Conservation (phyloP, 352 stramenopile genomes). For the Blastocystis sp. region DNA sequence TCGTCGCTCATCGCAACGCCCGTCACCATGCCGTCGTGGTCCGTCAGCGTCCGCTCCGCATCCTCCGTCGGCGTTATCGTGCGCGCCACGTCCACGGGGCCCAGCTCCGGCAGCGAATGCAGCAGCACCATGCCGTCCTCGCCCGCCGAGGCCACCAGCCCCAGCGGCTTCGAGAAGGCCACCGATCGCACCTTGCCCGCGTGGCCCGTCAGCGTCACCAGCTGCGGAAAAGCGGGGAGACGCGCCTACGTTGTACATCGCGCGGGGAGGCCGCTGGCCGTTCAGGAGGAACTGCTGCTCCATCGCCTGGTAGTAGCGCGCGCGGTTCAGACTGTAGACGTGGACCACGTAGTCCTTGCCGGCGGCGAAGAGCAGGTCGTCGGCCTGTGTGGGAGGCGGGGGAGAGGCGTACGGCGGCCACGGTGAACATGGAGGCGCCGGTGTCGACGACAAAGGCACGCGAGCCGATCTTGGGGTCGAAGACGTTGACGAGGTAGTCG, state of each 20-base stretch:
- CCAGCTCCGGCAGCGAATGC: background rate
- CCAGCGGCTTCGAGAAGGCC: background rate
- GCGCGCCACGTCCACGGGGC: background rate
- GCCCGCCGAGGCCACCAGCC: background rate
- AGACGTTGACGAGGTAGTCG: constrained; percentile 28
- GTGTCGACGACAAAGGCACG: background rate
- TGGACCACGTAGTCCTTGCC: constrained; percentile 53
- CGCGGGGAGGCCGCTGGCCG: background rate
- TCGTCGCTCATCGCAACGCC: constrained; percentile 26
- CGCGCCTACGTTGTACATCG: background rate
- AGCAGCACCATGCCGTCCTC: constrained; percentile 30
- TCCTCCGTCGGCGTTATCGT: background rate
- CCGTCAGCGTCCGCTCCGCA: background rate
- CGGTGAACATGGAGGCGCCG: background rate
- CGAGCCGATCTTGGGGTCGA: background rate
- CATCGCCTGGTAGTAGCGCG: constrained; percentile 32
- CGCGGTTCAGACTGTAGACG: background rate
- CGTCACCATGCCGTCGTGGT: constrained; percentile 9
- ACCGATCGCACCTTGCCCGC: constrained; percentile 16
- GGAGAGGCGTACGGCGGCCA: background rate
- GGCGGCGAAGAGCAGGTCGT: constrained; percentile 41
- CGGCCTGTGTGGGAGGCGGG: background rate
- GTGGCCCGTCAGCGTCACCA: background rate
- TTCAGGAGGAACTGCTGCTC: constrained; percentile 7
- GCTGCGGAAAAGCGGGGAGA: background rate